Evolutionary conservation across 1,284 basidiomycete species (phyloP), one percentile per base, ranked within the genome.

Genomic region (Malassezia globosa): DNA sequence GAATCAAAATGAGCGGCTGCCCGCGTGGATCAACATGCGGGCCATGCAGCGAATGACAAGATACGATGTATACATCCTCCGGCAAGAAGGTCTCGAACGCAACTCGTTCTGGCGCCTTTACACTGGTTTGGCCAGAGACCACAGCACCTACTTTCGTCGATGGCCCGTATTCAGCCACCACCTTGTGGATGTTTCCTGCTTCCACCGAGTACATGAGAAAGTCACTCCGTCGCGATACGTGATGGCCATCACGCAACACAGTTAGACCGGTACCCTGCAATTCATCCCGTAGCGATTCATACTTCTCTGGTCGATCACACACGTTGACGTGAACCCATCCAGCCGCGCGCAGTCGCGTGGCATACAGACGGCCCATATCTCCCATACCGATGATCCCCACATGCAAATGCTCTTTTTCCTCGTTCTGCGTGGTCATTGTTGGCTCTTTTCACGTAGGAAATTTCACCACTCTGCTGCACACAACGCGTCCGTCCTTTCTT

Each of bases 321-420:
- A 96, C 88, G 69, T 87, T 81, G 42, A 97, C 87, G 69, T 57
- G 51, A 45, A 82, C 84, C 75, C 82, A 87, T 1, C 88, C 89
- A 2, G 82, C 87, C 7, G 77, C 76, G 7, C 80, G 79, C 27
- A 96, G 76, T 34, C 77, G 73, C 31, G 78, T 79, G 0, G 89
- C 88, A 72, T 96, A 97, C 83, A 97, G 85, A 60, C 77, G 77
- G 4, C 92, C 92, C 92, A 96, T 97, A 54, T 88, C 72, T 26
- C 72, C 74, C 72, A 74, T 74, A 6, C 74, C 74, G 37, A 75
- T 75, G 57, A 75, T 65, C 24, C 74, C 74, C 40, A 73, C 60
- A 45, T 66, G 54, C 44, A 72, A 35, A 7, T 41, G 42, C 1
- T 54, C 54, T 58, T 54, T 56, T 35, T 63, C 61, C 24, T 44